Percentiles rank a stretch among this genome's conserved stretches.
These are phyloP conservation scores for Trichoderma sp. DNA, from an alignment of 2,329 filamentous ascomycete genomes.

Conservation along the genomic window DNA sequence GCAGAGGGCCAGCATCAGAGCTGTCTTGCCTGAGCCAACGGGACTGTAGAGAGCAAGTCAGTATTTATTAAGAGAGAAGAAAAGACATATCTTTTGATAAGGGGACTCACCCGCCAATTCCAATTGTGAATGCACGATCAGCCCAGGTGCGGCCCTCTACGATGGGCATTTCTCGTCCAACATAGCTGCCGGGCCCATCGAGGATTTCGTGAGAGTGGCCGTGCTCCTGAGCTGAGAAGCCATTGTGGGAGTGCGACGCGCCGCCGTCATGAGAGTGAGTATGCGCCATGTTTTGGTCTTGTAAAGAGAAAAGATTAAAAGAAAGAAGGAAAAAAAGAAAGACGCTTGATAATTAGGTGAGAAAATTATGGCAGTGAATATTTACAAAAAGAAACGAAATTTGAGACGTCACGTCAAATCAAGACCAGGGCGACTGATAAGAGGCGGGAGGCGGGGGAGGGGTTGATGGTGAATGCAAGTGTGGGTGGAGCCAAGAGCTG, in stretches of 20 bases:
- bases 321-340: neutral
- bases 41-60: slow-evolving; percentile 58
- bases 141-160: slow-evolving; percentile 85
- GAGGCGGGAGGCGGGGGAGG: slow-evolving; percentile 35
- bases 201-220: slow-evolving; percentile 96
- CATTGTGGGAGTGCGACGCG: slow-evolving; percentile 63
- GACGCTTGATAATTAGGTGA: neutral
- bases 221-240: slow-evolving; percentile 68
- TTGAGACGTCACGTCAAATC: slow-evolving; percentile 7
- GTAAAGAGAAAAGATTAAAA: neutral
- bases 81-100: neutral
- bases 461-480: neutral
- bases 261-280: slow-evolving; percentile 62
- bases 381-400: neutral
- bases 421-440: neutral
- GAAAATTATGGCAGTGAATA: neutral
- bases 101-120: slow-evolving; percentile 84
- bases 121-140: slow-evolving; percentile 90
- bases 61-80: neutral
- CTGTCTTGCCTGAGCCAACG: slow-evolving; percentile 96
- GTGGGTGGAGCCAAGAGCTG: slow-evolving; percentile 15
- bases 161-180: slow-evolving; percentile 91
- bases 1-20: slow-evolving; percentile 93
- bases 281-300: slow-evolving; percentile 26
- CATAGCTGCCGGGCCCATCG: slow-evolving; percentile 86